These are phyloP conservation scores for Cymodocea nodosa DNA, from an alignment of 116 monocot species.

Conservation along the genomic window DNA sequence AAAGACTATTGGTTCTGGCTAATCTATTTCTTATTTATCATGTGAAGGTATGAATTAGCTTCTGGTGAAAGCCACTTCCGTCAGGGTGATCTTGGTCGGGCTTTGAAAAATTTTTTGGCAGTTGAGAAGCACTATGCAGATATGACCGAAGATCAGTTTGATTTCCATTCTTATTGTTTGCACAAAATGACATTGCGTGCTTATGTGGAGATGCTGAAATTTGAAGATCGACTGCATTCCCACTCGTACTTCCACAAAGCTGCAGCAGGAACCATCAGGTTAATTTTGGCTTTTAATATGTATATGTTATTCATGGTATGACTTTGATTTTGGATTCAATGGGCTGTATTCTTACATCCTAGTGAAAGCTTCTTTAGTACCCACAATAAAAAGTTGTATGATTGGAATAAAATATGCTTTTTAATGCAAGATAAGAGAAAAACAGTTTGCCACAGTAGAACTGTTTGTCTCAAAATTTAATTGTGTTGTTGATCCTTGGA, in stretches of 20 bases:
- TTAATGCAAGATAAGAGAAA: too few species aligned
- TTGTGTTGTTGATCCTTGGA: too few species aligned
- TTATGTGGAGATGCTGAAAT: conserved; percentile 90
- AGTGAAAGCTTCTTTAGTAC: too few species aligned
- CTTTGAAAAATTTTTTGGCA: conserved; percentile 87
- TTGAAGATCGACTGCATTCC: conserved; percentile 86
- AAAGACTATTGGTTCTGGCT: not conserved
- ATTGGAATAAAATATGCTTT: too few species aligned
- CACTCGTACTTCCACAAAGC: conserved; percentile 90
- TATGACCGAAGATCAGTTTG: conserved; percentile 97
- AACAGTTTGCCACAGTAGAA: too few species aligned
- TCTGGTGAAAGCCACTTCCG: conserved; percentile 95
- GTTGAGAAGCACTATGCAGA: conserved; percentile 97
- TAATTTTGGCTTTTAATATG: not conserved
- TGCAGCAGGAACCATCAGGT: conserved; percentile 93
- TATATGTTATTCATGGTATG: too few species aligned
- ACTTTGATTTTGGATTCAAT: too few species aligned
- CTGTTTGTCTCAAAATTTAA: too few species aligned
- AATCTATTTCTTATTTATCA: conserved; percentile 1
- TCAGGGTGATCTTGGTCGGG: conserved; percentile 79
- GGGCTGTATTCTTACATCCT: too few species aligned
- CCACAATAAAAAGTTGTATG: too few species aligned
- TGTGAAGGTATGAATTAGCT: conserved; percentile 84
- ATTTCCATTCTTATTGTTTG: conserved; percentile 95
- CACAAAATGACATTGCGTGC: conserved; percentile 96